Base-by-base conservation (phyloP, 805 yeast species). In the Kluyveromyces aestuarii region DNA sequence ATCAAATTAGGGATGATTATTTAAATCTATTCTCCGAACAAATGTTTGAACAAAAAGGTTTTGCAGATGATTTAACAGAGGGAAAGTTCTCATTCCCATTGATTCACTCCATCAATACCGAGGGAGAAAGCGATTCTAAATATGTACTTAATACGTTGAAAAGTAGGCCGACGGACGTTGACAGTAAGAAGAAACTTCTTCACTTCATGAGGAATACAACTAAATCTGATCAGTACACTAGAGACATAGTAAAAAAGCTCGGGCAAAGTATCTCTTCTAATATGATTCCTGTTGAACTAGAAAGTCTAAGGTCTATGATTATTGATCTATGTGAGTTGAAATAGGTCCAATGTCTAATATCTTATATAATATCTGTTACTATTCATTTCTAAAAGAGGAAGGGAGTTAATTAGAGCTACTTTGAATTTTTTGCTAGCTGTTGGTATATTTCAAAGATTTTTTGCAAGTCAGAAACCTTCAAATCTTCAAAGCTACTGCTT, bases 51-150 rank as follows among this genome's bases (percentile, higher is more conserved):
- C 80, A 79, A 60, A 85, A 87, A 73, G 96, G 95, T 2, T 76
- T 76, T 53, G 80, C 87, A 47, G 96, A 90, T 57, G 98, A 90
- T 60, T 74, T 90, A 30, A 79, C 88, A 0, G 96, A 90, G 62
- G 96, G 96, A 0, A 90, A 89, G 64, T 78, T 84, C 51, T 87
- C 96, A 0, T 84, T 87, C 53, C 96, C 96, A 0, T 80, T 90
- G 2, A 75, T 90, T 16, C 93, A 87, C 63, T 74, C 82, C 4
- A 64, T 84, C 2, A 17, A 11, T 2, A 33, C 10, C 16, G 21
- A 16, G 17, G 51, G 57, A 1, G 52, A 57, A 1, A 70, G 72
- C 45, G 64, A 68, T 48, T 74, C 73, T 46, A 60, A 52, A n/a
- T 21, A 48, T 16, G 49, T 81, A 10, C 52, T 73, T 47, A 72